Evolutionary conservation across 768 basidiomycete species (phyloP), one percentile per base, ranked within the genome.

Genomic region (Agaricus blazei): DNA sequence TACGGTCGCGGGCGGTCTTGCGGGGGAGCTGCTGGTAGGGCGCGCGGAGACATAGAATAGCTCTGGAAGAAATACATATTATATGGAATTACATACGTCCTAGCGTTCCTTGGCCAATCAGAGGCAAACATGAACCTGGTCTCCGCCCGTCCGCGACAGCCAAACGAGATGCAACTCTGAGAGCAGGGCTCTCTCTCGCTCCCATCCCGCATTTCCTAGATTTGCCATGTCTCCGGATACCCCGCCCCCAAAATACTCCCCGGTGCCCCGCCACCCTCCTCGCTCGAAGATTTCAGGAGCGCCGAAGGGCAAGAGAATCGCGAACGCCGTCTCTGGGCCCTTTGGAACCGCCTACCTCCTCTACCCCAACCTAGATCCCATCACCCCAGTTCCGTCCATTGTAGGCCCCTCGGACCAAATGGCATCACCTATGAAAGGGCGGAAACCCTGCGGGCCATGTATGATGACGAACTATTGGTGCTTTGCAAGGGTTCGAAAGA

Each of bases 391-490:
- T 49, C 51, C 52, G 27, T 23, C 3, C 45, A 49, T 26, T 31
- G 46, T 12, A 28, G 45, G n/a, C 48, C 56, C 8, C 51, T 52
- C 3, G 42, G 49, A 23, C 48, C 51, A 3, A 48, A 62, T 19
- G 59, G 59, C n/a, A 60, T 85, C 58, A 83, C 80, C 45, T 83
- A 78, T 34, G 82, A 85, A 64, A 71, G 78, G 57, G 91, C 86
- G 14, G 79, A 84, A 62, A 70, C 77, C 63, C 72, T 91, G 61
- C 75, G 83, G 62, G 79, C 75, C 46, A 78, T 83, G 70, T 96
- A 96, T 71, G 83, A 89, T 61, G 79, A 81, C 61, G 93, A 96
- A 66, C 71, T 97, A 41, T 71, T 87, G 54, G 73, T 75, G 46
- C 73, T 73, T 62, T 83, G 82, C 68, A 73, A 77, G 23, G 75